Evolutionary conservation across 164 flowering plant genomes (phyloP).

Genomic region (Vitis cinerea): DNA sequence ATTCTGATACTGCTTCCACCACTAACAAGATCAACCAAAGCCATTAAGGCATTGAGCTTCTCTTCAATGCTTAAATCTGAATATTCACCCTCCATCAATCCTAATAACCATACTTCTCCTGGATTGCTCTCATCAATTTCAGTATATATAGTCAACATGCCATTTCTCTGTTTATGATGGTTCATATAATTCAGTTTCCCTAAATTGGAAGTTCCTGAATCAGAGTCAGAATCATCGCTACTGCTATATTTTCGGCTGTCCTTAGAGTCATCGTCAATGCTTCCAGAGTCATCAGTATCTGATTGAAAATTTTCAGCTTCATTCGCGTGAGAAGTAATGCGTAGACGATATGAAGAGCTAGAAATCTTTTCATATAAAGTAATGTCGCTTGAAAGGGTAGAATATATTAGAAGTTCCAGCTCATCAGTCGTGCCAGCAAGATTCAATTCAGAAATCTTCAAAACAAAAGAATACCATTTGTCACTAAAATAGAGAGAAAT

Average conservation of each 20-base stretch:
- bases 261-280: constrained; percentile 60
- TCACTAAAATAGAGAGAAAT: neutral
- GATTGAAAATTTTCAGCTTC: constrained; percentile 41
- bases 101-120: constrained; percentile 88
- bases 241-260: constrained; percentile 30
- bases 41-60: constrained; percentile 70
- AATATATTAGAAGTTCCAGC: constrained; percentile 57
- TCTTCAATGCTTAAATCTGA: constrained; percentile 85
- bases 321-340: constrained; percentile 39
- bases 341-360: constrained; percentile 69
- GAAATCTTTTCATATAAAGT: constrained; percentile 95
- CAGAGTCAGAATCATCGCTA: constrained; percentile 50
- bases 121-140: constrained; percentile 94
- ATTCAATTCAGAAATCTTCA: constrained; percentile 72
- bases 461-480: constrained; percentile 16
- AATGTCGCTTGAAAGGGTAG: constrained; percentile 88
- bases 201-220: constrained; percentile 30
- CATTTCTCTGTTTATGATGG: constrained; percentile 23
- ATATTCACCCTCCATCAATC: constrained; percentile 92
- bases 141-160: constrained; percentile 29
- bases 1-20: constrained; percentile 57
- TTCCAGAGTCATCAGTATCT: constrained; percentile 72
- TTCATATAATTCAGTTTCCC: constrained; percentile 19
- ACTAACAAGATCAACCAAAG: constrained; percentile 75
- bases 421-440: constrained; percentile 49